Conservation (phyloP, 75 land plant genomes). For the Ceratopteris richardii region DNA sequence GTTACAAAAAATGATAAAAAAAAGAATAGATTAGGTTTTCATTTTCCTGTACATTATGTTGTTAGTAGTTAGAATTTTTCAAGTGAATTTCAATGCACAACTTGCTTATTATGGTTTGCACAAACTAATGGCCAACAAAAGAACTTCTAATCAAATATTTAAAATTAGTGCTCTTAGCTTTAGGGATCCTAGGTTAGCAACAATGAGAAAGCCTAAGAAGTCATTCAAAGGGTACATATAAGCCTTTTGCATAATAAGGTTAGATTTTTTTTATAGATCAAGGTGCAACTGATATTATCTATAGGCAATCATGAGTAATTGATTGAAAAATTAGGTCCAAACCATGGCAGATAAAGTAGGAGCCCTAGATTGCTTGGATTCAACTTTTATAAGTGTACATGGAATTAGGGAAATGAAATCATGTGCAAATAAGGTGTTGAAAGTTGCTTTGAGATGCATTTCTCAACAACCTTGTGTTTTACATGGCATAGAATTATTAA, state of each 20-base stretch:
- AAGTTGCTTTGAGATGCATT: conserved; percentile 70
- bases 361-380: conserved; percentile 73
- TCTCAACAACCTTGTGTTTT: conserved; percentile 38
- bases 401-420: conserved; percentile 31
- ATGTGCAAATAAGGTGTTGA: conserved; percentile 76
- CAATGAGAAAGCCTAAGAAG: conserved; percentile 60
- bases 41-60: too few species aligned
- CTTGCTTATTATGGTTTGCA: conserved; percentile 88
- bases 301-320: conserved; percentile 70
- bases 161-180: conserved; percentile 93
- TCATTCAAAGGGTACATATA: conserved; percentile 81
- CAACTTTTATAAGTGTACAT: conserved; percentile 25
- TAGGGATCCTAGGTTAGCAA: conserved; percentile 81
- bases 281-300: conserved; percentile 80
- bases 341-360: conserved; percentile 60
- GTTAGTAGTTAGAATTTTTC: too few species aligned
- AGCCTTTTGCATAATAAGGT: conserved; percentile 82
- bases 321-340: conserved; percentile 91
- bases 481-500: too few species aligned
- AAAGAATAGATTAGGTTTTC: too few species aligned
- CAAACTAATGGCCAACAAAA: conserved; percentile 71
- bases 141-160: conserved; percentile 81
- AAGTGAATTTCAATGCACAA: conserved; percentile 40
- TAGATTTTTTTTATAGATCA: conserved; percentile 81
- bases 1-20: too few species aligned